A percentile compares a stretch with the other conserved stretches of the same genome.
These are phyloP conservation scores for Pilobolus umbonatus DNA, from an alignment of 192 early-diverging fungal species.

Conservation along the genomic window DNA sequence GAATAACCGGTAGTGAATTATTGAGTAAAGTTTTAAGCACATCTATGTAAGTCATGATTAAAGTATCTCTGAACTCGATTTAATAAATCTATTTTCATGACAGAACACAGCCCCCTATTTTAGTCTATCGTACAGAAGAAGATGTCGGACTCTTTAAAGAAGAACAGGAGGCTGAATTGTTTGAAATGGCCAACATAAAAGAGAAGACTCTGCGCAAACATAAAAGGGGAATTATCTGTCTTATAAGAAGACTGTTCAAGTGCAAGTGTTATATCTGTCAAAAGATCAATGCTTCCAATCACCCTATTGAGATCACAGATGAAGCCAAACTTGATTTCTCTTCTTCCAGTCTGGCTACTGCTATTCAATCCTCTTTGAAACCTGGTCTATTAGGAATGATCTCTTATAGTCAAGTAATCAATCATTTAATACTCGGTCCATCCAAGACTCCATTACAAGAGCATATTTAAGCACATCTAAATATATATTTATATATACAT, in stretches of 20 bases:
- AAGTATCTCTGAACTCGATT: background rate
- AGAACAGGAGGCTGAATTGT: background rate
- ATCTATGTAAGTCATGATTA: background rate
- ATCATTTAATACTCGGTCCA: background rate
- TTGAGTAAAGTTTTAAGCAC: background rate
- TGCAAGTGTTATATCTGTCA: background rate
- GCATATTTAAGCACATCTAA: too few relatives aligned
- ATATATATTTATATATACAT: background rate
- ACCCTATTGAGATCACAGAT: background rate
- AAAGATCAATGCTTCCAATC: background rate
- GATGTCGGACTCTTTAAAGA: background rate
- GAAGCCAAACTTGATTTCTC: background rate
- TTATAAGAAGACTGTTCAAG: background rate
- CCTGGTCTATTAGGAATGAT: constrained; percentile 2
- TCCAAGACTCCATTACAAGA: background rate
- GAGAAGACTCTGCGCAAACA: constrained; percentile 1
- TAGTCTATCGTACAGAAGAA: constrained; percentile 1
- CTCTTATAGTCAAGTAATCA: background rate
- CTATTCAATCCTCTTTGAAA: background rate
- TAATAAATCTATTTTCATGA: background rate
- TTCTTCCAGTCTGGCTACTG: background rate
- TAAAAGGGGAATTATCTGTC: background rate
- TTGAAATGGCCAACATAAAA: background rate
- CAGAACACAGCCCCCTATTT: background rate
- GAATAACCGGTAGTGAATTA: background rate